Evolutionary conservation across 2,329 filamentous ascomycete species (phyloP).

Genomic region (Fusarium annulatum): DNA sequence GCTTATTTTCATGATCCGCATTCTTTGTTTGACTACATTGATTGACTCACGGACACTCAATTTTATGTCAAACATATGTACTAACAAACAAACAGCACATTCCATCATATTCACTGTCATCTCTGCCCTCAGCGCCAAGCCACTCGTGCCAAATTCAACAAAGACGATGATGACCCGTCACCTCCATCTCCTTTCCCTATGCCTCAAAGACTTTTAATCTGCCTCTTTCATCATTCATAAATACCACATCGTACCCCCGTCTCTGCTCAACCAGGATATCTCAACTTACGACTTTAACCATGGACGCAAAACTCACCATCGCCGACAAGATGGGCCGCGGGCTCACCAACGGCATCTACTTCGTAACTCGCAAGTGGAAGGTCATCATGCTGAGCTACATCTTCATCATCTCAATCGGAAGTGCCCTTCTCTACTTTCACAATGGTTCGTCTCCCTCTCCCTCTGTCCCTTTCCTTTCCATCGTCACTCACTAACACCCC

Average conservation of each 20-base stretch:
- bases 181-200: too few species aligned
- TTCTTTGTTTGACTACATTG: background rate
- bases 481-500: background rate
- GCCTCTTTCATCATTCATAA: background rate
- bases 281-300: background rate
- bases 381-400: constrained; percentile 5
- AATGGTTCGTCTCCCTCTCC: background rate
- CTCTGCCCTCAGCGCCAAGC: background rate
- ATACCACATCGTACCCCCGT: background rate
- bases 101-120: too few species aligned
- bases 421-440: constrained; percentile 13
- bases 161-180: background rate
- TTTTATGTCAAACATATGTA: background rate
- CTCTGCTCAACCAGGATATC: background rate
- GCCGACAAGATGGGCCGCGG: constrained; percentile 21
- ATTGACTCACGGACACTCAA: background rate
- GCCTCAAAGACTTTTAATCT: background rate
- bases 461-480: background rate
- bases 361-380: constrained; percentile 11
- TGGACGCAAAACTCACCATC: constrained; percentile 8
- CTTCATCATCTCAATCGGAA: constrained; percentile 9
- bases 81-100: background rate
- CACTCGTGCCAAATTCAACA: background rate
- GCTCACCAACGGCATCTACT: constrained; percentile 8
- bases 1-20: background rate